A percentile compares a stretch with the other conserved stretches of the same genome.
phyloP scores from a whole-genome alignment of 2,329 filamentous ascomycete genomes.

The Venturia asperata region DNA sequence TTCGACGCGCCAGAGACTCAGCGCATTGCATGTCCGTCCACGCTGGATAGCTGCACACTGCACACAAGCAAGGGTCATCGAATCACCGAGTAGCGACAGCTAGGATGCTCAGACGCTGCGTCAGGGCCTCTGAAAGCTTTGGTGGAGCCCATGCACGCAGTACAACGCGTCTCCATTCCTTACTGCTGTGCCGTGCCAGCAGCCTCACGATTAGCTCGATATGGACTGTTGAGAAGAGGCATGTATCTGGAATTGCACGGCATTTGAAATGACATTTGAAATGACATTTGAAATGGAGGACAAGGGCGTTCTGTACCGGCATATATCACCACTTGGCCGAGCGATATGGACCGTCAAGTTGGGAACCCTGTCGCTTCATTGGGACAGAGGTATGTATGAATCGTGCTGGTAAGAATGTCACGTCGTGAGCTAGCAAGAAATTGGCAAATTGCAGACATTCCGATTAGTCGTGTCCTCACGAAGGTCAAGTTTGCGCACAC shows the following conservation, averaged over 20 bases:
- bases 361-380: not conserved
- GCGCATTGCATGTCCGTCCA: not conserved
- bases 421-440: not conserved
- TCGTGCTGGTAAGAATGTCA: not conserved
- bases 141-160: not conserved
- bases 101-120: not conserved
- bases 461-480: no score
- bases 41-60: not conserved
- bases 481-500: no score
- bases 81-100: not conserved
- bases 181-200: not conserved
- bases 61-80: not conserved
- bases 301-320: not conserved
- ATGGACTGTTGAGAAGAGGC: not conserved
- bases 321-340: not conserved
- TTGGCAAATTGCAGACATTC: no score
- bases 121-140: not conserved
- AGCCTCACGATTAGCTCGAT: not conserved
- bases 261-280: not conserved
- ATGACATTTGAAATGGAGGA: not conserved
- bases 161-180: not conserved
- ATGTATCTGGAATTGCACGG: not conserved
- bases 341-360: not conserved
- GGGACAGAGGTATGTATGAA: not conserved
- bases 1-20: no score